Percentiles rank a stretch among this genome's conserved stretches.
Evolutionary conservation across 805 yeast species (phyloP).

Genomic region (Yamadazyma sp.): DNA sequence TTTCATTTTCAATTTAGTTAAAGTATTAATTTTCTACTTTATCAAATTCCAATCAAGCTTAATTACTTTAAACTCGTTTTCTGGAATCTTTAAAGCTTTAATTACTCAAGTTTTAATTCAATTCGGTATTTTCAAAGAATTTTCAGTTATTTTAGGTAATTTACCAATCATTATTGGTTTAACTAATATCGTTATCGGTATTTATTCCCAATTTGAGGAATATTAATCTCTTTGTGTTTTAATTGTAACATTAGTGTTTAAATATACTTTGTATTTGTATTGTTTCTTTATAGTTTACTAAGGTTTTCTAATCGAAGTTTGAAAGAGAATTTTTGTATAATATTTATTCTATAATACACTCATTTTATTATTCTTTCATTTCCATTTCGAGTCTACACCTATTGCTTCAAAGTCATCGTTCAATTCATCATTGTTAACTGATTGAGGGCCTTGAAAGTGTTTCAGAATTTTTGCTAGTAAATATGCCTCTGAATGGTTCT

Average conservation of each 20-base stretch:
- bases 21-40: conserved; percentile 41
- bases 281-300: not conserved
- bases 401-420: conserved; percentile 32
- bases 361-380: conserved; percentile 4
- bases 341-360: no score
- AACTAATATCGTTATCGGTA: conserved; percentile 45
- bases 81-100: conserved; percentile 25
- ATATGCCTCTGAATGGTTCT: conserved; percentile 31
- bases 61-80: conserved; percentile 22
- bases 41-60: conserved; percentile 30
- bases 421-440: conserved; percentile 32
- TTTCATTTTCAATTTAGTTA: conserved; percentile 47
- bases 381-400: conserved; percentile 38
- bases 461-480: conserved; percentile 42
- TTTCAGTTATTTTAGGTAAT: conserved; percentile 39
- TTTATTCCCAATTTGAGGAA: conserved; percentile 51
- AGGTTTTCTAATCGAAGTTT: not conserved
- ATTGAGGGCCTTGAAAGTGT: conserved; percentile 39
- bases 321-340: not conserved
- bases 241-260: conserved; percentile 6
- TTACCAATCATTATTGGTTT: conserved; percentile 46
- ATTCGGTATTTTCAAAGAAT: conserved; percentile 37
- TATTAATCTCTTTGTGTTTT: conserved; percentile 18
- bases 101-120: conserved; percentile 30
- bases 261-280: conserved; percentile 4